These are phyloP conservation scores for fission yeast (Schizosaccharomyces pombe) DNA, from an alignment of 805 yeast species.

Conservation along the genomic window ASM294v3 CU329670.1:3867001-3867500, in stretches of 20 bases:
- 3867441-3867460: background rate
- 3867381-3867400: background rate
- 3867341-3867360: background rate
- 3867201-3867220: slow-evolving; percentile 3
- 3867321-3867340: background rate
- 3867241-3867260: background rate
- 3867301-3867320: background rate
- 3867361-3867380: background rate
- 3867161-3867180: background rate
- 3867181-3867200: slow-evolving; percentile 2
- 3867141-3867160: background rate
- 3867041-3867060: slow-evolving; percentile 4
- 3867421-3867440: background rate
- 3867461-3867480: background rate
- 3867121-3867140: background rate
- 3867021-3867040: background rate
- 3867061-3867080: background rate
- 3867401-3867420: background rate
- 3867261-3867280: background rate
- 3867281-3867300: background rate
- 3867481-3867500: slow-evolving; percentile 1
- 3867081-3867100: slow-evolving; percentile 1
- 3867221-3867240: slow-evolving; percentile 1
- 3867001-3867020: background rate
- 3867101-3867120: background rate